Evolutionary conservation across 2,329 filamentous ascomycete species (phyloP), one percentile per base, ranked within the genome.

Genomic region (Juglanconis sp.): DNA sequence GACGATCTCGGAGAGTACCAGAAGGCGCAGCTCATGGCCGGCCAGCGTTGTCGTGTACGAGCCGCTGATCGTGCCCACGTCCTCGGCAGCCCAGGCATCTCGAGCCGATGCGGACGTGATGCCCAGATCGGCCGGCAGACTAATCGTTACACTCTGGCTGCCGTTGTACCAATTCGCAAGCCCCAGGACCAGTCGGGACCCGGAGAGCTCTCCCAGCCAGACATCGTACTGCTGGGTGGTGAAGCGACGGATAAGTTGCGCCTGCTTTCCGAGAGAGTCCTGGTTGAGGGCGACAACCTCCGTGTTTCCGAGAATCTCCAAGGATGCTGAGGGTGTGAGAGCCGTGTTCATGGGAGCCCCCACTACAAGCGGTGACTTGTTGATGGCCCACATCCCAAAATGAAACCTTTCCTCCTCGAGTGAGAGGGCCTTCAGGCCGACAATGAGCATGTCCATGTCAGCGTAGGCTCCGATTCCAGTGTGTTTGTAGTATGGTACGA

Each of bases 221-320:
- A 83, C 68, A 57, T 84, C 81, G 70, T 78, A 82, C 47, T 77
- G 74, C 34, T 79, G 76, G 30, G 79, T 75, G 0, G 79, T 78
- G 65, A 78, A 77, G 5, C 80, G 73, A 4, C 79, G 71, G 1
- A 78, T 68, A 1, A 87, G 71, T n/a, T 74, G 73, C 0, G 82
- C 81, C 49, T 82, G 80, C 56, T 78, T 71, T 0, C 76, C 81
- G 0, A 86, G 69, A 0, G 77, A 61, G 65, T 87, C 84, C 64
- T 87, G 83, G 65, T 86, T 86, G 66, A 84, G 81, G 0, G 78
- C 78, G 31, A 87, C 81, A 30, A 84, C 77, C 57, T 84, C 82
- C 32, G 76, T 72, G 68, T 86, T 85, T 1, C 72, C 73, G 51
- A 82, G 67, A 15, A 81, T 71, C 5, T 70, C 69, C 13, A 82